phyloP scores from a whole-genome alignment of 1,284 basidiomycete genomes.

The Heterobasidion annosum region DNA sequence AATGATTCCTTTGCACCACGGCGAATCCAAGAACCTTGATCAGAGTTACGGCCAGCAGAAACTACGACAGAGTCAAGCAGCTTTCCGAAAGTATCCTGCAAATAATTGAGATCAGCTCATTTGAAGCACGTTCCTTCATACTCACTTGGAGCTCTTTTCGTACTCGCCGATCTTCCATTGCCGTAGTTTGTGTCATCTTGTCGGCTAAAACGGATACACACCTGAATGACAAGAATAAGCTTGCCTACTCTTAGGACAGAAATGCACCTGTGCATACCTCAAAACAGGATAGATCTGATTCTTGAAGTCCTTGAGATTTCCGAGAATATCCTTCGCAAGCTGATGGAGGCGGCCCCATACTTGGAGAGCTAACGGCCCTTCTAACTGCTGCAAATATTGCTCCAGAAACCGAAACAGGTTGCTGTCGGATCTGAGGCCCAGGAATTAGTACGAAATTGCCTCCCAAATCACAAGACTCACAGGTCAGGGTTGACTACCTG shows the following conservation, averaged over 20 bases:
- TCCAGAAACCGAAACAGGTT: slow-evolving; percentile 82
- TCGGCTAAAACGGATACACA: slow-evolving; percentile 77
- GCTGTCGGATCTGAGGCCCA: slow-evolving; percentile 44
- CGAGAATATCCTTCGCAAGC: slow-evolving; percentile 73
- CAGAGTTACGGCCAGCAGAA: slow-evolving; percentile 59
- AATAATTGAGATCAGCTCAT: background rate
- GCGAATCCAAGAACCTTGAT: slow-evolving; percentile 75
- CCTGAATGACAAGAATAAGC: slow-evolving; percentile 28
- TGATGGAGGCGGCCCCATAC: slow-evolving; percentile 81
- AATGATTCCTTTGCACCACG: slow-evolving; percentile 53
- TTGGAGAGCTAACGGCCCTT: slow-evolving; percentile 85
- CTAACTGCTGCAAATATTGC: slow-evolving; percentile 76
- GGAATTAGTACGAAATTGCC: slow-evolving; percentile 2
- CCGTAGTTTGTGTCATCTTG: slow-evolving; percentile 81
- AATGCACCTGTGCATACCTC: slow-evolving; percentile 34
- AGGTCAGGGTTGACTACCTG: slow-evolving; percentile 55
- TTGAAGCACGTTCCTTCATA: slow-evolving; percentile 2
- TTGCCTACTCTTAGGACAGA: background rate
- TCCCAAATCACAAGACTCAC: slow-evolving; percentile 30
- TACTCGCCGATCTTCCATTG: slow-evolving; percentile 82
- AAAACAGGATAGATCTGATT: slow-evolving; percentile 68
- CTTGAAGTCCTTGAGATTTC: slow-evolving; percentile 54
- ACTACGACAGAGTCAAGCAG: slow-evolving; percentile 80
- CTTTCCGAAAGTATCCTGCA: slow-evolving; percentile 76
- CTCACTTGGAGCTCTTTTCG: slow-evolving; percentile 86